Conservation (phyloP, 2,329 filamentous ascomycete genomes). For the Colletotrichum chrysophilum region DNA sequence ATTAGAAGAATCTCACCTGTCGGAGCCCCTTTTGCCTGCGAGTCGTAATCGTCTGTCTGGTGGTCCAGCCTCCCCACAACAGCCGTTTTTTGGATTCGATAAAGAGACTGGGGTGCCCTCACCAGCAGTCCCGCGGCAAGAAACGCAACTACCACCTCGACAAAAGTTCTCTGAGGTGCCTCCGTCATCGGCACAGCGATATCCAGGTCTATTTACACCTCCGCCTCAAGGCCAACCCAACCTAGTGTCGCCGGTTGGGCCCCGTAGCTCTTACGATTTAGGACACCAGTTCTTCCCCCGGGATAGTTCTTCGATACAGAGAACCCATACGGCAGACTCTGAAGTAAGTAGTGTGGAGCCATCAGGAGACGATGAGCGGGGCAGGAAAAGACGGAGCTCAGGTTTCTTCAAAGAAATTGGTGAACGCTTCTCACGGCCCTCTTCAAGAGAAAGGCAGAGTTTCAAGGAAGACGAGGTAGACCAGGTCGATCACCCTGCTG, state of each 20-base stretch:
- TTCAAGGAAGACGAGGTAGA: constrained; percentile 26
- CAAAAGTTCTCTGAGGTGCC: constrained; percentile 44
- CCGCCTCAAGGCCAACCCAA: constrained; percentile 17
- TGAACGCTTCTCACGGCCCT: constrained; percentile 42
- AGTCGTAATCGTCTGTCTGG: constrained; percentile 17
- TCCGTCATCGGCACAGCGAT: constrained; percentile 56
- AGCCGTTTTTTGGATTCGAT: constrained; percentile 48
- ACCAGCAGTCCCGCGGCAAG: constrained; percentile 15
- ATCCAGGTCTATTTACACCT: constrained; percentile 49
- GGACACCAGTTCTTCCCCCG: constrained; percentile 23
- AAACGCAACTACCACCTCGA: constrained; percentile 26
- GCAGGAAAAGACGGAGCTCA: constrained; percentile 41
- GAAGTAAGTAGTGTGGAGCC: constrained; percentile 40
- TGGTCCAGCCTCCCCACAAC: constrained; percentile 30
- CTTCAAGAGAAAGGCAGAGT: constrained; percentile 34
- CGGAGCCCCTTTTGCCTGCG: constrained; percentile 49
- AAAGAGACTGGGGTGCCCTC: constrained; percentile 52
- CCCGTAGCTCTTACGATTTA: constrained; percentile 21
- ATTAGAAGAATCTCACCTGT: constrained; percentile 58
- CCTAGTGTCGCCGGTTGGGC: constrained; percentile 18
- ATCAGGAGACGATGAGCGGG: constrained; percentile 39
- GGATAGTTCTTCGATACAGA: constrained; percentile 40
- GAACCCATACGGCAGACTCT: constrained; percentile 43
- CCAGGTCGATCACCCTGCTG: background rate
- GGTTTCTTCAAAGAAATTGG: constrained; percentile 59